These are phyloP conservation scores for Aleurites moluccanus DNA, from an alignment of 441 rosid species.

Conservation along the genomic window DNA sequence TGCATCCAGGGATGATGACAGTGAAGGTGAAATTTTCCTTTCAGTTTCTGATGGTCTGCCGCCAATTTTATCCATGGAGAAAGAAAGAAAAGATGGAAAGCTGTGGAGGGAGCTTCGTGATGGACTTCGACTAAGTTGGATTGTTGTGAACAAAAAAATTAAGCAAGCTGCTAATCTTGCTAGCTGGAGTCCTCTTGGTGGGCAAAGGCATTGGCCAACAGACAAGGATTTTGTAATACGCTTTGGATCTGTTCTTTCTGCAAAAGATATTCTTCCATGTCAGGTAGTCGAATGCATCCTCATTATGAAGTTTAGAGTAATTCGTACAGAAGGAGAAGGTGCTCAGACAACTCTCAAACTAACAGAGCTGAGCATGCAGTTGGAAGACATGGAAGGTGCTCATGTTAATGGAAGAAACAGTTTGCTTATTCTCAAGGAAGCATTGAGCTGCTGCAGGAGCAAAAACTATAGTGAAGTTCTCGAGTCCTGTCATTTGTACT, in stretches of 20 bases:
- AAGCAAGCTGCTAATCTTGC: slow-evolving; percentile 72
- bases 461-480: slow-evolving; percentile 67
- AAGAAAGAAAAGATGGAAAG: slow-evolving; percentile 70
- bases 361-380: slow-evolving; percentile 72
- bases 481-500: slow-evolving; percentile 64
- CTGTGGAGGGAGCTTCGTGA: slow-evolving; percentile 69
- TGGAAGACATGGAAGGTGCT: slow-evolving; percentile 80
- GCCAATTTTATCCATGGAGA: slow-evolving; percentile 59
- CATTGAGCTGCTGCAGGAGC: slow-evolving; percentile 63
- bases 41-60: slow-evolving; percentile 68
- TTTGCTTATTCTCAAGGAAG: slow-evolving; percentile 61
- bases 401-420: slow-evolving; percentile 74
- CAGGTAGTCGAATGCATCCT: slow-evolving; percentile 71
- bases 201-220: slow-evolving; percentile 84
- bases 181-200: slow-evolving; percentile 77
- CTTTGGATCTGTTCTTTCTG: slow-evolving; percentile 73
- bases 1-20: slow-evolving; percentile 49
- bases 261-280: slow-evolving; percentile 60
- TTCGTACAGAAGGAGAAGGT: slow-evolving; percentile 48
- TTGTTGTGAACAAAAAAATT: slow-evolving; percentile 58
- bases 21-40: slow-evolving; percentile 52
- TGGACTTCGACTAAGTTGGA: slow-evolving; percentile 73
- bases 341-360: slow-evolving; percentile 48
- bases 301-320: slow-evolving; percentile 65
- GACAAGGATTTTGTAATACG: slow-evolving; percentile 69